Base-by-base conservation (phyloP, 2,329 filamentous ascomycete genomes). In the Akanthomyces muscarius region DNA sequence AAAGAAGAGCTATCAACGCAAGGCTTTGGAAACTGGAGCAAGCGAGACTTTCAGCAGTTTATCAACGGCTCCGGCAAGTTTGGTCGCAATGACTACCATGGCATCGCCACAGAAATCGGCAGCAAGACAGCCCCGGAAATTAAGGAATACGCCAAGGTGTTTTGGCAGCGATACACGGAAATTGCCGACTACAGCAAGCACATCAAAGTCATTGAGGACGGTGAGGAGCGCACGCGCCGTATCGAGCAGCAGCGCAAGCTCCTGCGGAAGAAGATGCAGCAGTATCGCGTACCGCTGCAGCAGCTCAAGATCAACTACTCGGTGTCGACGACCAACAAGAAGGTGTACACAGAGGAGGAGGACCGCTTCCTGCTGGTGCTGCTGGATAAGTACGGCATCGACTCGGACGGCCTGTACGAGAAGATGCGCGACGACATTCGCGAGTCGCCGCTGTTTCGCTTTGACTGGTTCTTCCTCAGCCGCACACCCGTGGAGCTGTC, bases 291-390 rank as follows among this genome's bases (percentile, higher is more conserved):
- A 56, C 96, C 95, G 28, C 83, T 99, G 18, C 95, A 99, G 75
- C 95, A 99, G 76, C 87, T 99, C 71, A 97, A 97, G 81, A 92
- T 99, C 80, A 98, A 97, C 78, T 99, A 99, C 77, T 97, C 93
- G 0, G 95, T 99, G 33, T 97, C 92, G 7, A 99, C 95, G 2
- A 99, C 96, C 11, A 99, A 99, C 85, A 99, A 99, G 81, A 99
- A 99, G 80, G 93, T 99, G 1, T 99, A 99, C 74, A 98, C 93
- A 0, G 96, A 99, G 74, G 95, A 99, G 73, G 95, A 99, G 75
- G 95, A 99, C 73, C 87, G 95, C 4, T 99, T 99, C 78, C 78
- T 99, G 59, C 83, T 99, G 41, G 94, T 99, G 56, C 89, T 97
- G 78, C 83, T 99, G 6, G 92, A 99, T 77, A 91, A 89, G 75